Evolutionary conservation across 75 land plant species (phyloP), one percentile per base, ranked within the genome.

Genomic region (Picea glauca): DNA sequence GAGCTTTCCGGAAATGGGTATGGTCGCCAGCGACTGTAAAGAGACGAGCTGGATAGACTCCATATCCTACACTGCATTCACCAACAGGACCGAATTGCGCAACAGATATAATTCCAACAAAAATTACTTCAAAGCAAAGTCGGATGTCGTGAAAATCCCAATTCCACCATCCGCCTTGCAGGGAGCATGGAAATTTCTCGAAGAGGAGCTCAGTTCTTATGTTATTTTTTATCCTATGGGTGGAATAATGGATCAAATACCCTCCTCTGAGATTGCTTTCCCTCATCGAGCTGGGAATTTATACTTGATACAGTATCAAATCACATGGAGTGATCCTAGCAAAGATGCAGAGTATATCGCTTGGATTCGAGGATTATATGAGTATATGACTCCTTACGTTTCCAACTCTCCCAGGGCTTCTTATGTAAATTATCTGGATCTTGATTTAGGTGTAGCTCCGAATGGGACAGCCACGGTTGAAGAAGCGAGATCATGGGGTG

Each of bases 401-500:
- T 79, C 80, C 17, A 23, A 72, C 13, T 67, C 58, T 2, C 80
- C 80, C 11, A 17, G 80, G 23, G 60, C 76, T 9, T 60, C 76
- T 8, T 79, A 79, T 70, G 77, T 79, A 5, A 79, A 72, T 21
- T 70, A 79, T 68, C 33, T 79, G 1, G 80, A 78, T 72, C 54
- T 79, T 31, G 80, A 79, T 74, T 56, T 67, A 18, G 76, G 80
- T 12, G n/a, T 4, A 9, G 21, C 67, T 2, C 3, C 11, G 8
- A 74, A 30, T n/a, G 76, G 76, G 0, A 20, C 76, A 1, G 13
- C 54, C 32, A n/a, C 76, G 1, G 76, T 74, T 43, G 18, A 74
- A 54, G 54, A 46, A 14, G 76, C 30, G 1, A 74, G 76, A 13
- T 20, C 65, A 14, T 77, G 78, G 78, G 80, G 80, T 13, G 58